Evolutionary conservation across 2,329 filamentous ascomycete genomes (phyloP).

Genomic region (Fusarium nurragi): DNA sequence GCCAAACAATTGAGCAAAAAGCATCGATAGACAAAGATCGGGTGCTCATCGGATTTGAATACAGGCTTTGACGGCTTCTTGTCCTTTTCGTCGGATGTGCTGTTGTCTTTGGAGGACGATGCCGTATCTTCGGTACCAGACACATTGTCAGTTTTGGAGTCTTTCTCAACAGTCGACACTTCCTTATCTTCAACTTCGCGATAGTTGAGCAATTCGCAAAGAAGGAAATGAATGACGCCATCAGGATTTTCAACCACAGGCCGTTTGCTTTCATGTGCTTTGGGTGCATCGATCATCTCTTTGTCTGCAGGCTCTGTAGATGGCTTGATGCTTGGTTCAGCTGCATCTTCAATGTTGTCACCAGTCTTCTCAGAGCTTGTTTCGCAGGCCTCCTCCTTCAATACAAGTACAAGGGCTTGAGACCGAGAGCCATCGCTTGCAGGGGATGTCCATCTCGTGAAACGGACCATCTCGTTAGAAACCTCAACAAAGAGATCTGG

Average conservation of each 20-base stretch:
- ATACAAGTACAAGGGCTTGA: constrained; percentile 52
- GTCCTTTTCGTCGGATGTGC: constrained; percentile 56
- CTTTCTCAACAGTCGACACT: constrained; percentile 55
- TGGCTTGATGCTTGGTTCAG: constrained; percentile 62
- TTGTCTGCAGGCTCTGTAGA: constrained; percentile 69
- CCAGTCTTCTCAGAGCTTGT: constrained; percentile 23
- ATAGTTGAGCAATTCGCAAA: constrained; percentile 91
- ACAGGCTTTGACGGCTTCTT: constrained; percentile 75
- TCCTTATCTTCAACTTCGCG: constrained; percentile 92
- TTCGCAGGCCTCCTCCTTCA: constrained; percentile 52
- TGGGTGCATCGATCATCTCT: constrained; percentile 71
- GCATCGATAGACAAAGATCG: constrained; percentile 95
- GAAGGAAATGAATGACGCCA: constrained; percentile 92
- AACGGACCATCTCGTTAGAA: constrained; percentile 83
- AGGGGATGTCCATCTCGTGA: constrained; percentile 67
- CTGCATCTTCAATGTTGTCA: constrained; percentile 21
- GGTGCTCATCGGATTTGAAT: constrained; percentile 93
- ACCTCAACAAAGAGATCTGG: constrained; percentile 89
- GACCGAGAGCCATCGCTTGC: constrained; percentile 48
- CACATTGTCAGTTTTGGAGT: constrained; percentile 50
- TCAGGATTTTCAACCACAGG: constrained; percentile 92
- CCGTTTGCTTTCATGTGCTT: constrained; percentile 76
- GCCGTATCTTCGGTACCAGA: constrained; percentile 40
- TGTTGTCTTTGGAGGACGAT: constrained; percentile 47
- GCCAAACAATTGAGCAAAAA: constrained; percentile 92